These are phyloP conservation scores for Vigna nakashimae DNA, from an alignment of 306 rosid genomes.

Conservation along the genomic window DNA sequence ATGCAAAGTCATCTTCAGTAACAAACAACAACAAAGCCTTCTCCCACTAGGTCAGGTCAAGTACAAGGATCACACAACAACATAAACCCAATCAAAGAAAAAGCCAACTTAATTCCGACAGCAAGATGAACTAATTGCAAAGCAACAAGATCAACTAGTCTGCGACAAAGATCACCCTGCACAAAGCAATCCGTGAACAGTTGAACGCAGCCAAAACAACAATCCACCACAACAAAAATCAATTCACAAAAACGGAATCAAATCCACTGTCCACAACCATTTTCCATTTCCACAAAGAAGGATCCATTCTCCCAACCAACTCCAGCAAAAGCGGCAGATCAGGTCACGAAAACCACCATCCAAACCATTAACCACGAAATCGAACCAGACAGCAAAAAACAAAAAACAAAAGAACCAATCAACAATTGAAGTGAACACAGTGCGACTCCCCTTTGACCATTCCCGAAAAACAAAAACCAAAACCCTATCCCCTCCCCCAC, in stretches of 20 bases:
- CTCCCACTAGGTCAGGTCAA: neutral
- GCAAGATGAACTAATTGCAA: neutral
- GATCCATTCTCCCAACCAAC: neutral
- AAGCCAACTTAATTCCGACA: neutral
- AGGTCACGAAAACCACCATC: neutral
- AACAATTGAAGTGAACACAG: neutral
- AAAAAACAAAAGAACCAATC: neutral
- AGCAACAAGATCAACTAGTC: slow-evolving; percentile 27
- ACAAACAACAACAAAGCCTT: neutral
- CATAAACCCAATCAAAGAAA: neutral
- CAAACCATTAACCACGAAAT: neutral
- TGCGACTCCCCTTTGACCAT: slow-evolving; percentile 19
- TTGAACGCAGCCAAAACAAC: neutral
- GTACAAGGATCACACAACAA: neutral
- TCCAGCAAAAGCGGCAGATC: slow-evolving; percentile 37
- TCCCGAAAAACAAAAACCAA: neutral
- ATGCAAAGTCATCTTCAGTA: neutral
- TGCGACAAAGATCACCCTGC: slow-evolving; percentile 15
- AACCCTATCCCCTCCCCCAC: neutral
- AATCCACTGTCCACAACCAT: slow-evolving; percentile 31
- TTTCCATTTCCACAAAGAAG: neutral
- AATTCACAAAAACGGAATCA: slow-evolving; percentile 11
- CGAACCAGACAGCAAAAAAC: neutral
- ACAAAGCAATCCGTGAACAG: neutral
- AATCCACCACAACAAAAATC: slow-evolving; percentile 2